Evolutionary conservation across 2,329 filamentous ascomycete genomes (phyloP).

Genomic region (Sporothrix variecibatus): DNA sequence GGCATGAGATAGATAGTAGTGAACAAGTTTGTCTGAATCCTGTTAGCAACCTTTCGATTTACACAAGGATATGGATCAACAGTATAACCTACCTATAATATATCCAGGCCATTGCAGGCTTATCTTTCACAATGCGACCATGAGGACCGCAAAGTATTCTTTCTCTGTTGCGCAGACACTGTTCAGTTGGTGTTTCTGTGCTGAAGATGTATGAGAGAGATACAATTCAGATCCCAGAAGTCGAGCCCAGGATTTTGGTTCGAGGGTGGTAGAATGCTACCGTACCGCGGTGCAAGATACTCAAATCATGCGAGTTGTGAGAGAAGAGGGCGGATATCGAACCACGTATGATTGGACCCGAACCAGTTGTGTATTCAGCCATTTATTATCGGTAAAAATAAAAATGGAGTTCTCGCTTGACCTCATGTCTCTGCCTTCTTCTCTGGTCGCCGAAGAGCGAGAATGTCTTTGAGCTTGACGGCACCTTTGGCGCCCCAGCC

Average conservation of each 20-base stretch:
- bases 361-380: no score
- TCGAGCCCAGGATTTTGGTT: not conserved
- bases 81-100: slow-evolving; percentile 33
- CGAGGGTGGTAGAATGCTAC: not conserved
- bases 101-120: no score
- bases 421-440: not conserved
- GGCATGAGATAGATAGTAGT: slow-evolving; percentile 47
- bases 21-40: slow-evolving; percentile 44
- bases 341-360: not conserved
- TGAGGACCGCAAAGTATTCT: no score
- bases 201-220: not conserved
- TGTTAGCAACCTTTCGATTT: no score
- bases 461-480: slow-evolving; percentile 66
- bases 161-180: no score
- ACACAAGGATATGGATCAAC: no score
- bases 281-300: not conserved
- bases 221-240: not conserved
- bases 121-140: not conserved
- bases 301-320: not conserved
- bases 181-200: not conserved
- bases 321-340: not conserved
- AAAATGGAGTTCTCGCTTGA: no score
- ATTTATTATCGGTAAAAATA: no score
- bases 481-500: slow-evolving; percentile 84
- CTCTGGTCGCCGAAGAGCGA: slow-evolving; percentile 55